Base-by-base conservation (phyloP, 1,139 yeast species). In the Protomyces macrosporus region DNA sequence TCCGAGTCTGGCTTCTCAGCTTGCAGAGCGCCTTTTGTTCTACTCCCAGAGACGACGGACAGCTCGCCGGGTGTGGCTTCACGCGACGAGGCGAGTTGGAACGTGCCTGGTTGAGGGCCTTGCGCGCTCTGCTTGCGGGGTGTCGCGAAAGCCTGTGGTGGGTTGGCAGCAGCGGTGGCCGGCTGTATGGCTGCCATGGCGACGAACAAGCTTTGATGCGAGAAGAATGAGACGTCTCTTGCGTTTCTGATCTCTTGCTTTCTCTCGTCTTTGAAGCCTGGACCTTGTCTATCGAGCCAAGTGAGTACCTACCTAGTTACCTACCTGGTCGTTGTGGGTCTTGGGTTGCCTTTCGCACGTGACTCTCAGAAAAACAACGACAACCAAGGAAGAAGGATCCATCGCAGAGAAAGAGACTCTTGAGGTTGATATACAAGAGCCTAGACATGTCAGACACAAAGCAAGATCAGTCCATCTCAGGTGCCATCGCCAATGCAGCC, bases 401-500 rank as follows among this genome's bases (percentile, higher is more conserved):
- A 23, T 23, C 23, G 2, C 1, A 23, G 23, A 23, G 23, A 23
- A 2, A 23, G 23, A 23, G 2, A 23, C n/a, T n/a, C n/a, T 23
- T 23, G 23, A 23, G 23, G 23, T 23, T 23, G 23, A 23, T 55
- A 23, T 53, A 14, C 53, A 45, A 45, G 60, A 55, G 53, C 45
- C 60, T 33, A 55, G 45, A 32, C 60, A 40, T 42, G 48, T 42
- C 62, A 40, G 56, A 40, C 54, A 52, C 62, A 32, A 52, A 50
- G 42, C 39, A 51, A 10, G 62, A 58, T 32, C 62, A 58, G 56
- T 12, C 42, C 42, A 42, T 45, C 45, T 58, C 62, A 42, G 48
- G 48, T 40, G 62, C 62, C 52, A 58, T 58, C 42, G 53, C 62
- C 45, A 50, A 58, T 7, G 62, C 62, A n/a, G 52, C 62, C 12